Evolutionary conservation across 129 eudicot species (phyloP).

Genomic region (Calendula officinalis): DNA sequence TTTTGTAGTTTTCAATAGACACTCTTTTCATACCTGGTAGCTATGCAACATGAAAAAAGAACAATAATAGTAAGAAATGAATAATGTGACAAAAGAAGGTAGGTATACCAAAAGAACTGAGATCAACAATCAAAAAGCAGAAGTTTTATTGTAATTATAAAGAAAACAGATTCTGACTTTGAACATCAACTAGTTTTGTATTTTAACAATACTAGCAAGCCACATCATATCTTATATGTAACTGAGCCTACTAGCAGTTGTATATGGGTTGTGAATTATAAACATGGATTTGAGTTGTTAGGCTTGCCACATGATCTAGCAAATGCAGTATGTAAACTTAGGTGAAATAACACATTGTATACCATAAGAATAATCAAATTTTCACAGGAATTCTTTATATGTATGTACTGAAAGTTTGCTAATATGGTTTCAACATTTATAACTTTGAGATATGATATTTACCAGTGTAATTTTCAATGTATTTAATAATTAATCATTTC

Average conservation of each 20-base stretch:
- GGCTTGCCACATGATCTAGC: background rate
- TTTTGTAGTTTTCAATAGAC: constrained; percentile 37
- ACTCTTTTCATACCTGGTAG: constrained; percentile 57
- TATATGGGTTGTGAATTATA: background rate
- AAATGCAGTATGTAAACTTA: background rate
- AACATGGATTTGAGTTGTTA: background rate
- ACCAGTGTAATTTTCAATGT: background rate
- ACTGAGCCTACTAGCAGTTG: background rate
- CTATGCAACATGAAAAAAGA: constrained; percentile 31
- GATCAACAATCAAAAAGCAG: constrained; percentile 1
- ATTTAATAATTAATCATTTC: background rate
- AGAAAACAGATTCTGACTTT: too few relatives aligned
- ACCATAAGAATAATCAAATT: too few relatives aligned
- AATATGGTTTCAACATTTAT: background rate
- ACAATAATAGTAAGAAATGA: background rate
- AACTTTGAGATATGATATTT: background rate
- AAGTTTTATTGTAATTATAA: background rate
- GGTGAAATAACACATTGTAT: background rate
- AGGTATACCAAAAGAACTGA: background rate
- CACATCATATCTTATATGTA: constrained; percentile 6
- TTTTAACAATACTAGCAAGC: too few relatives aligned
- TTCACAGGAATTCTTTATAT: background rate
- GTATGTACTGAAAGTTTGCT: background rate
- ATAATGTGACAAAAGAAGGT: background rate
- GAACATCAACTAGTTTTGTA: too few relatives aligned